Conservation (phyloP, 768 basidiomycete species). For the Botryobasidium botryosum region DNA sequence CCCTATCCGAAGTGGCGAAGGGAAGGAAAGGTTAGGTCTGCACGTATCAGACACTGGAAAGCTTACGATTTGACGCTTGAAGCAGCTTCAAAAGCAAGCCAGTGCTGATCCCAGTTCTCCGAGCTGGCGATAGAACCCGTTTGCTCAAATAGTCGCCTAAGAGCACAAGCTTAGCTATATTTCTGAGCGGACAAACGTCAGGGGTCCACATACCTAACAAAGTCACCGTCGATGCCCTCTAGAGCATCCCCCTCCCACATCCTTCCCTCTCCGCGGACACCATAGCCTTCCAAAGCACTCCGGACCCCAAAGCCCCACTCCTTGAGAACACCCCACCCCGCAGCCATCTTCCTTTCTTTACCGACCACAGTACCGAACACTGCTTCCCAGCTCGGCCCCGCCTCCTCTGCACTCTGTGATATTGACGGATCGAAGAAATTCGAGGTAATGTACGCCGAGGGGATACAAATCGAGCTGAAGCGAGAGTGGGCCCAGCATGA, state of each 20-base stretch:
- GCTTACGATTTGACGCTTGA: slow-evolving; percentile 38
- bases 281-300: slow-evolving; percentile 33
- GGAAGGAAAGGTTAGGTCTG: background rate
- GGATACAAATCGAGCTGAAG: background rate
- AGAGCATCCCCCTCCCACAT: slow-evolving; percentile 37
- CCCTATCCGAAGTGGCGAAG: slow-evolving; percentile 25
- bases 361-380: too few species aligned
- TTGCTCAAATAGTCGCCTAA: slow-evolving; percentile 38
- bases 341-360: slow-evolving; percentile 40
- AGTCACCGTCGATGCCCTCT: slow-evolving; percentile 29
- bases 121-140: slow-evolving; percentile 33
- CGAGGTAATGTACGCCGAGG: too few species aligned
- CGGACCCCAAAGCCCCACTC: slow-evolving; percentile 40
- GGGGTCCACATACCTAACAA: slow-evolving; percentile 22
- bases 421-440: too few species aligned
- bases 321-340: slow-evolving; percentile 49
- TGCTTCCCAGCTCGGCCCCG: too few species aligned
- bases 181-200: background rate
- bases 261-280: slow-evolving; percentile 23
- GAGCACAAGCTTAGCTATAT: background rate
- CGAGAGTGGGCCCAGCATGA: slow-evolving; percentile 15
- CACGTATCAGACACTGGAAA: too few species aligned
- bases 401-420: too few species aligned
- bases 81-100: slow-evolving; percentile 51
- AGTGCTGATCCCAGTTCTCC: slow-evolving; percentile 43